Evolutionary conservation across 2,329 filamentous ascomycete species (phyloP), one percentile per base, ranked within the genome.

Genomic region (Fonsecaea pugnacius): DNA sequence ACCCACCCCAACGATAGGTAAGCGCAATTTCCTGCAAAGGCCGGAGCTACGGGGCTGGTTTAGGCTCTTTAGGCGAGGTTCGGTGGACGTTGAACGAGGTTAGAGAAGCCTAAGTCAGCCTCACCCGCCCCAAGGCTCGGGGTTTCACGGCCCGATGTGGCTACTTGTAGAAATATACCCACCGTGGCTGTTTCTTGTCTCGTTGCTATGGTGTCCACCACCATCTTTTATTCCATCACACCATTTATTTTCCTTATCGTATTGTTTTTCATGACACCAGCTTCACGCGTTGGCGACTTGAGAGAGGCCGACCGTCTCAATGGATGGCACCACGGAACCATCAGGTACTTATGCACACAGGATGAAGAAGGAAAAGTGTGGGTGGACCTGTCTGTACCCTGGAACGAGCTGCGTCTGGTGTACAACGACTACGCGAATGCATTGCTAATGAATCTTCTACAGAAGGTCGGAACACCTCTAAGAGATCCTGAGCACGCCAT

Each of bases 131-230:
- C 33, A n/a, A 35, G 55, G 38, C 40, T 48, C 38, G 55, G 38
- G n/a, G 43, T 18, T 43, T 40, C 38, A 30, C 7, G 55, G 43
- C 27, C 30, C 38, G 38, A 4, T 58, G 55, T 33, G 55, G 55
- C 55, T 48, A 43, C 33, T 27, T 27, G 21, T 24, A 35, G 40
- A 27, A 7, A 43, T 18, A 9, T 24, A 27, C 16, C 18, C 27
- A 33, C 52, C 46, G 32, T 27, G 27, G 32, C 9, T 38, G 53
- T 12, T 18, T 33, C 38, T 43, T n/a, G 14, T 16, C 35, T 21
- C n/a, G 53, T 62, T 62, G 53, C 60, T 48, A 40, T 46, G 61
- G 56, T 35, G 46, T 46, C 56, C 46, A 27, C 18, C 51, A 3
- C 24, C n/a, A n/a, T 40, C 24, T 54, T 33, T 21, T 16, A 43